Evolutionary conservation across 2,329 filamentous ascomycete species (phyloP).

Genomic region (Phyllosticta capitalensis): DNA sequence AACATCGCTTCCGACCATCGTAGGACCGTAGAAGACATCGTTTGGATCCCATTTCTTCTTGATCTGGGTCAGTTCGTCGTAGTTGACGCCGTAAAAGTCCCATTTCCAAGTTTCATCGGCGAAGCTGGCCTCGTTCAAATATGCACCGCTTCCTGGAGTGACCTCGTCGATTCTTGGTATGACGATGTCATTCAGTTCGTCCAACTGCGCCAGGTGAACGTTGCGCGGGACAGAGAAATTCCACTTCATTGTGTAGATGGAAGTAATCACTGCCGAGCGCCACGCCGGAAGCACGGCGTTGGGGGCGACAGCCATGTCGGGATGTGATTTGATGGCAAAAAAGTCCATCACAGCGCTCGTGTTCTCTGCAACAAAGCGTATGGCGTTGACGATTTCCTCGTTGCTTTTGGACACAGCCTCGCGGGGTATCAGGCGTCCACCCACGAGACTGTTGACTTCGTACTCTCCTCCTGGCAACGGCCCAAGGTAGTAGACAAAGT

Average conservation of each 20-base stretch:
- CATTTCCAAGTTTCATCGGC: background rate
- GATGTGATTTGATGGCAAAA: background rate
- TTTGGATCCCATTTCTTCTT: constrained; percentile 19
- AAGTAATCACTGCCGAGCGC: constrained; percentile 9
- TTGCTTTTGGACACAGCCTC: background rate
- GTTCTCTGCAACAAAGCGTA: background rate
- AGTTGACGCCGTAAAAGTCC: constrained; percentile 15
- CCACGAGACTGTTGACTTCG: background rate
- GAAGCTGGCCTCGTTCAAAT: constrained; percentile 6
- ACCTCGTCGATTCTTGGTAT: constrained; percentile 12
- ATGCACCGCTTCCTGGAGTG: constrained; percentile 23
- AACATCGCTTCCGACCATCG: constrained; percentile 19
- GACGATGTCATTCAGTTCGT: background rate
- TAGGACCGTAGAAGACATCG: constrained; percentile 16
- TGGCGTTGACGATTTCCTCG: background rate
- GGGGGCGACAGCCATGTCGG: background rate
- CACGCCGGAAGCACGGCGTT: constrained; percentile 19
- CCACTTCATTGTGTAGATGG: background rate
- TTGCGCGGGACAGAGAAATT: background rate
- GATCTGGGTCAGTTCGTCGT: constrained; percentile 13
- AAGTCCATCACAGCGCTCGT: no score
- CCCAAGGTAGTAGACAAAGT: constrained; percentile 20
- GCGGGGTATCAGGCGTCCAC: constrained; percentile 13
- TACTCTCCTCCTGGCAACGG: constrained; percentile 18
- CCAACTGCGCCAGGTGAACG: background rate